These are phyloP conservation scores for Kuraishia cidri DNA, from an alignment of 805 yeast species.

Conservation along the genomic window DNA sequence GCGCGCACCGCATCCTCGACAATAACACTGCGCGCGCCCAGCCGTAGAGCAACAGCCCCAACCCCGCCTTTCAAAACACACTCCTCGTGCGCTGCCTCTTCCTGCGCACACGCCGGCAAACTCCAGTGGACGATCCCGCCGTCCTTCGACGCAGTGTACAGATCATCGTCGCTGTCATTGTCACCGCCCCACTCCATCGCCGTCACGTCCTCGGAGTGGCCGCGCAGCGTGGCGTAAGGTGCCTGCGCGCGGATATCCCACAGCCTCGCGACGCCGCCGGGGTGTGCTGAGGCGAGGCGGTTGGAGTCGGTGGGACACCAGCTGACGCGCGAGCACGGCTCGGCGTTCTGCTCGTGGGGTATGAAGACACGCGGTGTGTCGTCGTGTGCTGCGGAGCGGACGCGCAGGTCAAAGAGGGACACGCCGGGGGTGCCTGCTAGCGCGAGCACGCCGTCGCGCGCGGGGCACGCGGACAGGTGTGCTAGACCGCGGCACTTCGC, in stretches of 20 bases:
- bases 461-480: constrained; percentile 38
- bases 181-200: constrained; percentile 47
- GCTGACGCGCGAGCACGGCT: constrained; percentile 32
- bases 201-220: constrained; percentile 47
- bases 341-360: constrained; percentile 6
- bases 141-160: constrained; percentile 54
- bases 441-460: constrained; percentile 44
- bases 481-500: constrained; percentile 40
- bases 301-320: constrained; percentile 61
- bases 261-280: constrained; percentile 44
- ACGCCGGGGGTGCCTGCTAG: constrained; percentile 68
- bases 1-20: constrained; percentile 19
- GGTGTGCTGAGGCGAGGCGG: constrained; percentile 56
- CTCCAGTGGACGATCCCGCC: constrained; percentile 69
- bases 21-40: background rate
- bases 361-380: too few species aligned
- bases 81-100: constrained; percentile 3
- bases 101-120: constrained; percentile 20
- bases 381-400: too few species aligned
- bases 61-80: constrained; percentile 42
- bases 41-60: constrained; percentile 24
- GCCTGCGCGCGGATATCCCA: constrained; percentile 68
- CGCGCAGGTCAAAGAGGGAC: constrained; percentile 64
- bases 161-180: constrained; percentile 24
- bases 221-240: constrained; percentile 41